phyloP scores from a whole-genome alignment of 140 eudicot species.

The Anethum foeniculum region DNA sequence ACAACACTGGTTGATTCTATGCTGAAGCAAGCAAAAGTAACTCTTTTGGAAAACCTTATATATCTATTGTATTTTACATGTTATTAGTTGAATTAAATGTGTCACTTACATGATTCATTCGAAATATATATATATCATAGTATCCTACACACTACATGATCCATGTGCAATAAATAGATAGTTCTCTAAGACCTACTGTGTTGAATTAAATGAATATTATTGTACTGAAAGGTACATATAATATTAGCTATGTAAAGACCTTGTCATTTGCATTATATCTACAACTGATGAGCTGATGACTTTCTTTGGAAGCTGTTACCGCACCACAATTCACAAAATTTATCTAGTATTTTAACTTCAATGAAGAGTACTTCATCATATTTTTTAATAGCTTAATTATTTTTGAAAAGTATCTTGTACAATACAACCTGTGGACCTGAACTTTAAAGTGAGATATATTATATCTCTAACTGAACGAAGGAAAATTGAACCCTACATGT shows the following conservation, averaged over 20 bases:
- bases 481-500: not conserved
- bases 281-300: not conserved
- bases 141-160: too few species aligned
- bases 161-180: not conserved
- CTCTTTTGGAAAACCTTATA: not conserved
- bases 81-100: not conserved
- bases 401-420: not conserved
- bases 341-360: not conserved
- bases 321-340: not conserved
- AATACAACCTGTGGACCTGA: not conserved
- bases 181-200: not conserved
- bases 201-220: not conserved
- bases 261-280: not conserved
- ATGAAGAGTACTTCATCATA: not conserved
- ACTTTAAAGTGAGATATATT: not conserved
- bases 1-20: constrained; percentile 92
- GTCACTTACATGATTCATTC: not conserved
- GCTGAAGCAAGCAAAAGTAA: constrained; percentile 92
- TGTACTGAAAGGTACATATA: not conserved
- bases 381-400: not conserved
- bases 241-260: not conserved
- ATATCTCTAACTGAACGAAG: not conserved
- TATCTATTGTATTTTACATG: not conserved
- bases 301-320: not conserved
- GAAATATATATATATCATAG: too few species aligned